These are phyloP conservation scores for Sesbania bispinosa DNA, from an alignment of 306 rosid species.

Conservation along the genomic window DNA sequence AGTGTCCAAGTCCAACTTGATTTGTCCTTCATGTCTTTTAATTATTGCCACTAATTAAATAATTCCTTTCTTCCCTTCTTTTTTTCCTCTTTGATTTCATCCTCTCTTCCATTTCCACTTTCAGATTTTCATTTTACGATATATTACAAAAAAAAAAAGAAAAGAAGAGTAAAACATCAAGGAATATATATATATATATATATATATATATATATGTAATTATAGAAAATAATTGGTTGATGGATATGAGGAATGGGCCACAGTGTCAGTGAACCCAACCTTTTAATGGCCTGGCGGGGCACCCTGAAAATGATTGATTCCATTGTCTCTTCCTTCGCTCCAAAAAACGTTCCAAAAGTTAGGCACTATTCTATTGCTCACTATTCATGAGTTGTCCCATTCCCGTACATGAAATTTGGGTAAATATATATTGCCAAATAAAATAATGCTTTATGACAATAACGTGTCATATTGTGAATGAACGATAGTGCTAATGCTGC, in stretches of 20 bases:
- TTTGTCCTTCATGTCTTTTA: neutral
- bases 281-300: neutral
- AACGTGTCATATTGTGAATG: conserved; percentile 29
- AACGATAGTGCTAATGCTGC: neutral
- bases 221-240: neutral
- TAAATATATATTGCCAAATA: neutral
- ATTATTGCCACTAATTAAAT: neutral
- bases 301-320: conserved; percentile 24
- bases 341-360: conserved; percentile 16
- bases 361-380: conserved; percentile 24
- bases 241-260: neutral
- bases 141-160: too few species aligned
- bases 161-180: neutral
- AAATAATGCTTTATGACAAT: neutral
- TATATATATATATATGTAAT: too few species aligned
- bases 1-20: neutral
- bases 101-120: neutral
- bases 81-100: neutral
- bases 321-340: neutral
- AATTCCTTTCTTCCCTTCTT: neutral
- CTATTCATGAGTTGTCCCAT: conserved; percentile 22
- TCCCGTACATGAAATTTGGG: neutral
- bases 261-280: neutral
- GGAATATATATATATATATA: too few species aligned
- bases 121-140: neutral